A percentile compares a stretch with the other conserved stretches of the same genome.
These are phyloP conservation scores for Falciphora oryzae DNA, from an alignment of 2,329 filamentous ascomycete species.

Conservation along the genomic window DNA sequence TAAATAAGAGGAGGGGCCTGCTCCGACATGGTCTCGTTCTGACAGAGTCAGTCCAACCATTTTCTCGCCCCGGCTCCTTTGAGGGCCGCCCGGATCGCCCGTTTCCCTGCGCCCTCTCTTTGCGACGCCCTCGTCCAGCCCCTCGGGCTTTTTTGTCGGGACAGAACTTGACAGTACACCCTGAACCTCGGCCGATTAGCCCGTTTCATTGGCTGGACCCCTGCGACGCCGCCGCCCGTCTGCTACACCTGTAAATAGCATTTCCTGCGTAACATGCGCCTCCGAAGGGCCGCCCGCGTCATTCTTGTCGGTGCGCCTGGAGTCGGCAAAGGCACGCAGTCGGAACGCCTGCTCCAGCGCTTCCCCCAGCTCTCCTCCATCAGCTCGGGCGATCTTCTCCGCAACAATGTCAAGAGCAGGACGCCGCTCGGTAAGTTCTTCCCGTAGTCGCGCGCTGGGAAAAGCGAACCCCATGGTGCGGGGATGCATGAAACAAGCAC, in stretches of 20 bases:
- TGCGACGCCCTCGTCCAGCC: background rate
- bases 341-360: constrained; percentile 75
- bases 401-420: constrained; percentile 84
- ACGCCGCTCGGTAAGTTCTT: constrained; percentile 68
- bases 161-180: background rate
- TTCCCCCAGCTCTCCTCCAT: constrained; percentile 89
- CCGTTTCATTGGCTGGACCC: too few species aligned
- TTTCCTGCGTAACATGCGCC: constrained; percentile 44
- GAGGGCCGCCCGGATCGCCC: background rate
- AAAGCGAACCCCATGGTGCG: too few species aligned
- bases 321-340: constrained; percentile 95
- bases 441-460: background rate
- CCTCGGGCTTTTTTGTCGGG: background rate
- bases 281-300: constrained; percentile 78
- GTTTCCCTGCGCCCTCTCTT: background rate
- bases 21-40: background rate
- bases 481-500: too few species aligned
- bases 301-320: constrained; percentile 96
- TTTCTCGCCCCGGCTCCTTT: background rate
- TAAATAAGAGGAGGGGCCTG: background rate
- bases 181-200: too few species aligned
- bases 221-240: too few species aligned
- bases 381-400: constrained; percentile 87
- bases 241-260: too few species aligned
- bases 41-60: background rate